These are phyloP conservation scores for Ananas comosus DNA, from an alignment of 176 grass and related monocot species.

Conservation along the genomic window DNA sequence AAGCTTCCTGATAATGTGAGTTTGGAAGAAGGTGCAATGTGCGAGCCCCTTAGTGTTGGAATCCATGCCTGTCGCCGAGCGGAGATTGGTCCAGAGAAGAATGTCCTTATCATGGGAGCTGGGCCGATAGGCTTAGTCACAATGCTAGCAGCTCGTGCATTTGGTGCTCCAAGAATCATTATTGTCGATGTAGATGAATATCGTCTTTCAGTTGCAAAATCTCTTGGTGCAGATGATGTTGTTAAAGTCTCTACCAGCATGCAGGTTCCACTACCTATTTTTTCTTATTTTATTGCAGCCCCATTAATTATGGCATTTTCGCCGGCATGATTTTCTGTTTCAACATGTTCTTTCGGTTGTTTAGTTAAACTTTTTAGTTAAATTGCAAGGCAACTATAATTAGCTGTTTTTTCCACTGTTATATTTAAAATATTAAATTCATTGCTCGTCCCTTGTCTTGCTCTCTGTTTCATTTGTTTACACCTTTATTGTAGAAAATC, in stretches of 20 bases:
- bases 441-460: too few relatives aligned
- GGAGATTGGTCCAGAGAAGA: slow-evolving; percentile 53
- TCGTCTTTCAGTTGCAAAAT: slow-evolving; percentile 50
- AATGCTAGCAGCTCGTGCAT: slow-evolving; percentile 61
- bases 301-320: neutral
- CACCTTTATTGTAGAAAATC: too few relatives aligned
- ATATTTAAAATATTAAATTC: too few relatives aligned
- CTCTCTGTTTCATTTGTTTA: too few relatives aligned
- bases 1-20: slow-evolving; percentile 69
- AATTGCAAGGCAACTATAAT: too few relatives aligned
- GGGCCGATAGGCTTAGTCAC: slow-evolving; percentile 73
- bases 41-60: slow-evolving; percentile 93
- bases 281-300: slow-evolving; percentile 1
- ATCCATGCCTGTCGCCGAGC: slow-evolving; percentile 82
- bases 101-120: slow-evolving; percentile 63
- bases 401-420: too few relatives aligned
- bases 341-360: neutral
- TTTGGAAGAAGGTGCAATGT: slow-evolving; percentile 95
- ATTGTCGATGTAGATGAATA: slow-evolving; percentile 77
- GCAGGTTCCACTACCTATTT: slow-evolving; percentile 1
- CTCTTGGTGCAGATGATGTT: slow-evolving; percentile 55
- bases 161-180: slow-evolving; percentile 49
- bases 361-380: too few relatives aligned
- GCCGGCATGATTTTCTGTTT: neutral
- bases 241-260: slow-evolving; percentile 35